A percentile compares a stretch with the other conserved stretches of the same genome.
Evolutionary conservation across 2,329 filamentous ascomycete species (phyloP).

Genomic region (Alternaria longipes): DNA sequence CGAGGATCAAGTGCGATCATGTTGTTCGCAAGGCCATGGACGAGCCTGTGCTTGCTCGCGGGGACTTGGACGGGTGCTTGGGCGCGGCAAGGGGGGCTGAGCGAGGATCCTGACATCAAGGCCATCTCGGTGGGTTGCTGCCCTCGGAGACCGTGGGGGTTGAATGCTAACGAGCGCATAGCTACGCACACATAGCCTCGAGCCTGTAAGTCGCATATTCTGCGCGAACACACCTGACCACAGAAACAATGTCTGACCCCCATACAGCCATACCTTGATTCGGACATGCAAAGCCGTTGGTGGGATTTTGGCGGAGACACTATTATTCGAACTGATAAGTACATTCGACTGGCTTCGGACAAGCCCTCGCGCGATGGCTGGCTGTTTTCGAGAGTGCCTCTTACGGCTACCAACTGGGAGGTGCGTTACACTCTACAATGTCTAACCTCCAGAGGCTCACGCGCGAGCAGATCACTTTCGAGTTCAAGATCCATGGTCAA

Average conservation of each 20-base stretch:
- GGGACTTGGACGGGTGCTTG: constrained; percentile 43
- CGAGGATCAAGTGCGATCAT: constrained; percentile 37
- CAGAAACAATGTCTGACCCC: constrained; percentile 21
- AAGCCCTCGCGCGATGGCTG: constrained; percentile 89
- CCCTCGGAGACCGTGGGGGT: constrained; percentile 7
- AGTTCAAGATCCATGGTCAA: constrained; percentile 91
- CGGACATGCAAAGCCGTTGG: constrained; percentile 98
- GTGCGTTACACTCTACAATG: constrained; percentile 47
- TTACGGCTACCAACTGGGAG: constrained; percentile 99
- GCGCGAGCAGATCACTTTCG: constrained; percentile 76
- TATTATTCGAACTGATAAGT: constrained; percentile 78
- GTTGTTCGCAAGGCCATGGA: constrained; percentile 48
- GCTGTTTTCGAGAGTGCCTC: constrained; percentile 90
- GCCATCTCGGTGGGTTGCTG: constrained; percentile 68
- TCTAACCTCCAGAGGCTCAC: constrained; percentile 30
- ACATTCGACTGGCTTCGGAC: constrained; percentile 91
- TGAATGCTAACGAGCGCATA: constrained; percentile 52
- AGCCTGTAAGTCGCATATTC: constrained; percentile 69
- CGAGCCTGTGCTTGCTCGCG: constrained; percentile 50
- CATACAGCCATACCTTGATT: constrained; percentile 88
- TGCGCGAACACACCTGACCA: not conserved
- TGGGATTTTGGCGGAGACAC: constrained; percentile 98
- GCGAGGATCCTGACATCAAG: constrained; percentile 63
- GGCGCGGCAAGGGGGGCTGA: constrained; percentile 42
- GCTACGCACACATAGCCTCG: constrained; percentile 87